These are phyloP conservation scores for Alternaria brassicae DNA, from an alignment of 2,329 filamentous ascomycete species.

Conservation along the genomic window DNA sequence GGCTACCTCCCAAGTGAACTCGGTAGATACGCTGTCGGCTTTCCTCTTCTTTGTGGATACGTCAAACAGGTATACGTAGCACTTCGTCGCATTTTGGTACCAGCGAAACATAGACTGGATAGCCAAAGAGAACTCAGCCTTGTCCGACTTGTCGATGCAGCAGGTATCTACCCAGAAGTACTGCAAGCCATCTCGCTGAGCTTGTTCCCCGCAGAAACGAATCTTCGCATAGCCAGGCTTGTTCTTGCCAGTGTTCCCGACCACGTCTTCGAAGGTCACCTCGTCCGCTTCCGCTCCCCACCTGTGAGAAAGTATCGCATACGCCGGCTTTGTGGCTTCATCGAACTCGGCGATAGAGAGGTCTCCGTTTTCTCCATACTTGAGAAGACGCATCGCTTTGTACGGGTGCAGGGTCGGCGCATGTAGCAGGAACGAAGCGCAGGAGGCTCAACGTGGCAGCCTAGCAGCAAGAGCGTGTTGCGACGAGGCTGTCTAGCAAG, in stretches of 20 bases:
- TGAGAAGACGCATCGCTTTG: slow-evolving; percentile 20
- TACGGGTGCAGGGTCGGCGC: slow-evolving; percentile 2
- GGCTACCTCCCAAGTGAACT: neutral
- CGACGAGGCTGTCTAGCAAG: neutral
- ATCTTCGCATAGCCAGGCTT: neutral
- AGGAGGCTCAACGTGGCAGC: slow-evolving; percentile 10
- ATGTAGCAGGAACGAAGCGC: slow-evolving; percentile 1
- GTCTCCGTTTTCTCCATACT: slow-evolving; percentile 9
- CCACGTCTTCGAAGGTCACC: slow-evolving; percentile 32
- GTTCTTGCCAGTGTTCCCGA: neutral
- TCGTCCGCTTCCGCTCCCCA: slow-evolving; percentile 37
- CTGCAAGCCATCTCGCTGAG: neutral
- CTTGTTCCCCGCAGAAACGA: neutral
- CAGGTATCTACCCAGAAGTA: slow-evolving; percentile 11
- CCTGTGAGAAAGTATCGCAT: slow-evolving; percentile 39
- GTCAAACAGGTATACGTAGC: slow-evolving; percentile 2
- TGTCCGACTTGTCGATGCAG: neutral
- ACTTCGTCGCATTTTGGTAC: neutral
- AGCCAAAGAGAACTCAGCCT: neutral
- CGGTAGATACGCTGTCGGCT: too few species aligned
- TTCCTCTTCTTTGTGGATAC: slow-evolving; percentile 7
- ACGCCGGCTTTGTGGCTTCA: slow-evolving; percentile 3
- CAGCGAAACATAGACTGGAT: slow-evolving; percentile 2
- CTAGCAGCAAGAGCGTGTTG: slow-evolving; percentile 5
- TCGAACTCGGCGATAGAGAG: slow-evolving; percentile 7